Evolutionary conservation across 2,329 filamentous ascomycete genomes (phyloP).

Genomic region (Fusarium fracticaudum): DNA sequence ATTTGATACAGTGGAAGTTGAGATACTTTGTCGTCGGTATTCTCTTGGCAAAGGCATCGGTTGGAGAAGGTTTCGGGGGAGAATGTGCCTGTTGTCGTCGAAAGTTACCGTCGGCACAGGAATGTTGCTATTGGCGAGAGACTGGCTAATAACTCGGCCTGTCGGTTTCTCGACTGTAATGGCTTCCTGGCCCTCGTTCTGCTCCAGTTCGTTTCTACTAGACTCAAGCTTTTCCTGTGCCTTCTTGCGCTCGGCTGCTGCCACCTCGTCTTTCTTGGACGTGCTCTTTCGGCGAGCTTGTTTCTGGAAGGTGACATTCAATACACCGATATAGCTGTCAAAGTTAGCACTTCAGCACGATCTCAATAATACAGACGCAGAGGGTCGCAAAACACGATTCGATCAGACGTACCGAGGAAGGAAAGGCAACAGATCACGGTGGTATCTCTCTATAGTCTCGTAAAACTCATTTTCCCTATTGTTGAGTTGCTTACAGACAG

Average conservation of each 20-base stretch:
- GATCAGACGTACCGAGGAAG: slow-evolving; percentile 75
- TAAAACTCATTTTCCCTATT: slow-evolving; percentile 99
- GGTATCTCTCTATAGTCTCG: slow-evolving; percentile 90
- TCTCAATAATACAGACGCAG: background rate
- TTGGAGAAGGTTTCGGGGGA: slow-evolving; percentile 84
- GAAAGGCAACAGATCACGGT: slow-evolving; percentile 89
- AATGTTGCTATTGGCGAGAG: slow-evolving; percentile 70
- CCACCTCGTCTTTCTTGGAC: slow-evolving; percentile 59
- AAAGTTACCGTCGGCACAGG: slow-evolving; percentile 91
- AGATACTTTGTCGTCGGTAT: slow-evolving; percentile 48
- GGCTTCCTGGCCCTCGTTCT: slow-evolving; percentile 17
- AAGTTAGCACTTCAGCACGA: slow-evolving; percentile 14
- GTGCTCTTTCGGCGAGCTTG: slow-evolving; percentile 72
- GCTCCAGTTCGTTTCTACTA: slow-evolving; percentile 30
- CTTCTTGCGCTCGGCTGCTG: slow-evolving; percentile 50
- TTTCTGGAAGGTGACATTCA: slow-evolving; percentile 96
- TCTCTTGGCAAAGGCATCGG: slow-evolving; percentile 56
- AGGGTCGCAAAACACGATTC: slow-evolving; percentile 3
- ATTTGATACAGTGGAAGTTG: slow-evolving; percentile 41
- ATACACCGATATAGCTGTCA: slow-evolving; percentile 91
- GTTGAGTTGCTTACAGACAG: slow-evolving; percentile 97
- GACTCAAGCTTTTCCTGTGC: slow-evolving; percentile 43
- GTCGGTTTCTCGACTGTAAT: slow-evolving; percentile 26
- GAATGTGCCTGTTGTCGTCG: slow-evolving; percentile 92
- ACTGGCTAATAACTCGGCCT: slow-evolving; percentile 72